A percentile compares a stretch with the other conserved stretches of the same genome.
Conservation (phyloP, 495 filamentous ascomycete species). For the Lasiosphaeria hispida region DNA sequence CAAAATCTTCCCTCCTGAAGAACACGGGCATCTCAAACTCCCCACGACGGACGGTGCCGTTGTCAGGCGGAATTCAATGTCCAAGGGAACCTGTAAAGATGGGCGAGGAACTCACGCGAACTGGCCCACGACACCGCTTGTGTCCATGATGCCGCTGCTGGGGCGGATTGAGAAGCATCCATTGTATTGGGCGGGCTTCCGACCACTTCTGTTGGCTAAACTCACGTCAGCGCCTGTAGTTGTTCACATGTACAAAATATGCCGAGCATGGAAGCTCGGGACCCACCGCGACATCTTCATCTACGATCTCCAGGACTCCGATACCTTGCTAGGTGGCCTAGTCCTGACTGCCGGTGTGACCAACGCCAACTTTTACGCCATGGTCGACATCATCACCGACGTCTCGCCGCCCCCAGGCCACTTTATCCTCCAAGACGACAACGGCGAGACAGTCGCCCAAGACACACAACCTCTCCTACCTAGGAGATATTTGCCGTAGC, state of each 20-base stretch:
- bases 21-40: conserved; percentile 8
- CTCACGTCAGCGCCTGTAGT: too few species aligned
- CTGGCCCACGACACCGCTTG: neutral
- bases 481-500: conserved; percentile 2
- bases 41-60: too few species aligned
- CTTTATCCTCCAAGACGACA: too few species aligned
- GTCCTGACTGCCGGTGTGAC: too few species aligned
- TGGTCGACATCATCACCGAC: too few species aligned
- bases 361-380: too few species aligned
- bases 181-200: conserved; percentile 10
- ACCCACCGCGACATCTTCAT: too few species aligned
- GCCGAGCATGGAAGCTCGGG: too few species aligned
- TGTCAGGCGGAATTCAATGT: neutral
- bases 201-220: conserved; percentile 11
- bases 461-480: neutral
- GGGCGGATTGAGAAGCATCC: conserved; percentile 14
- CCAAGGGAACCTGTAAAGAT: neutral
- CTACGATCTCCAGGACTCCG: too few species aligned
- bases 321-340: too few species aligned
- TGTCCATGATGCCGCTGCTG: neutral
- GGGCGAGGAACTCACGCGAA: conserved; percentile 8
- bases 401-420: too few species aligned
- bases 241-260: too few species aligned
- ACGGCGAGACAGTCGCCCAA: neutral
- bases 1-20: conserved; percentile 7